Evolutionary conservation across 169 alveolate genomes (phyloP), one percentile per base, ranked within the genome.

Genomic region (Cardiosporidium cionae): DNA sequence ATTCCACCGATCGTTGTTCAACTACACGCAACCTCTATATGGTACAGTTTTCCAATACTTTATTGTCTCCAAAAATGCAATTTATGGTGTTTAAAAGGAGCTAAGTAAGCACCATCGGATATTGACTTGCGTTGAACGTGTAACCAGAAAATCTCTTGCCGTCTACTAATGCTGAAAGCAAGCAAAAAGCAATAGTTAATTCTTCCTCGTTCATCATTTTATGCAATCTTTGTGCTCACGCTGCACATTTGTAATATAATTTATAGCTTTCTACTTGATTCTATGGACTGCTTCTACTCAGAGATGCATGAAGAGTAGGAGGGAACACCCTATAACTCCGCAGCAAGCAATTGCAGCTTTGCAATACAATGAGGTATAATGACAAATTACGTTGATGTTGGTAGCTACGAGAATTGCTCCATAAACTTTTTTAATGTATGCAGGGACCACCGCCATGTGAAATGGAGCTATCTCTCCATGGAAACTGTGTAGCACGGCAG

Each of bases 381-480:
- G n/a, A n/a, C n/a, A n/a, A n/a, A n/a, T n/a, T n/a, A n/a, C n/a
- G n/a, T n/a, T n/a, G n/a, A n/a, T n/a, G n/a, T n/a, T n/a, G n/a
- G n/a, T 44, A 44, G 16, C n/a, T 44, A 16, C n/a, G n/a, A 44
- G n/a, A 44, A 16, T 44, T 44, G 58, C 16, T 44, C n/a, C n/a
- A 44, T 44, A 44, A 16, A 44, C 16, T 44, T n/a, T 44, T 44
- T 44, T n/a, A n/a, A n/a, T n/a, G n/a, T n/a, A n/a, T n/a, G n/a
- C 58, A 62, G 1, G 74, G 67, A 25, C 82, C 82, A 7, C 66
- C 66, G 23, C 44, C 72, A n/a, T 76, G 82, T 37, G 82, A 76
- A 53, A 76, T 76, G 82, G 82, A 66, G 22, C 52, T 76, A 34
- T 16, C 82, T n/a, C 66, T 76, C 72, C 82, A 76, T 31, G 82